Conservation (phyloP, 2,329 filamentous ascomycete species). For the Aspergillaceae sp. region DNA sequence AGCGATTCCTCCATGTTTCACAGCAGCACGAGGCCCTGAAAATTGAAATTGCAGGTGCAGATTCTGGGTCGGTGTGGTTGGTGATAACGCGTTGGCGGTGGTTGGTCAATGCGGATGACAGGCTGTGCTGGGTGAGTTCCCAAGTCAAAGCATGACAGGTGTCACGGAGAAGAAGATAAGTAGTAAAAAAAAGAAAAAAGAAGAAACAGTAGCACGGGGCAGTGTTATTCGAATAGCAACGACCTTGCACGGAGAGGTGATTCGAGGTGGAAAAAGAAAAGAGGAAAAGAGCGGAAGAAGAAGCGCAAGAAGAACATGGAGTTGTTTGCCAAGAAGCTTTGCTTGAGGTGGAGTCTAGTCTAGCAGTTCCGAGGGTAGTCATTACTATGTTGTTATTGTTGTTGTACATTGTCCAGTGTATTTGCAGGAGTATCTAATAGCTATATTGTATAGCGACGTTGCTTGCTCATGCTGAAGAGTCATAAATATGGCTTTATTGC, state of each 20-base stretch:
- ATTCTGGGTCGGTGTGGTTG: neutral
- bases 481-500: too few relatives aligned
- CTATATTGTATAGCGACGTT: too few relatives aligned
- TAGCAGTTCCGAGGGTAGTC: neutral
- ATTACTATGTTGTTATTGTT: too few relatives aligned
- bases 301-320: neutral
- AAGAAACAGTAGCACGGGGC: too few relatives aligned
- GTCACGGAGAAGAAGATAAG: too few relatives aligned
- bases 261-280: neutral
- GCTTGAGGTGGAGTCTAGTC: neutral
- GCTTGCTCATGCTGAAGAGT: too few relatives aligned
- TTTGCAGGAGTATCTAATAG: too few relatives aligned
- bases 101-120: neutral
- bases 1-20: slow-evolving; percentile 17
- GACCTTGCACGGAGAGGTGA: neutral
- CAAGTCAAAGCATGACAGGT: neutral
- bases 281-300: neutral
- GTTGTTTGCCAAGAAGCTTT: neutral
- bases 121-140: neutral
- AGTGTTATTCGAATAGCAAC: neutral
- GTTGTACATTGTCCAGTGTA: too few relatives aligned
- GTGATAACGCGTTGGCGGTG: neutral
- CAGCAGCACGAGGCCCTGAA: slow-evolving; percentile 3
- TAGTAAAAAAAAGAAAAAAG: too few relatives aligned
- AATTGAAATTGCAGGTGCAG: neutral